Evolutionary conservation across 2,329 filamentous ascomycete species (phyloP).

Genomic region (Coniochaeta sp.): DNA sequence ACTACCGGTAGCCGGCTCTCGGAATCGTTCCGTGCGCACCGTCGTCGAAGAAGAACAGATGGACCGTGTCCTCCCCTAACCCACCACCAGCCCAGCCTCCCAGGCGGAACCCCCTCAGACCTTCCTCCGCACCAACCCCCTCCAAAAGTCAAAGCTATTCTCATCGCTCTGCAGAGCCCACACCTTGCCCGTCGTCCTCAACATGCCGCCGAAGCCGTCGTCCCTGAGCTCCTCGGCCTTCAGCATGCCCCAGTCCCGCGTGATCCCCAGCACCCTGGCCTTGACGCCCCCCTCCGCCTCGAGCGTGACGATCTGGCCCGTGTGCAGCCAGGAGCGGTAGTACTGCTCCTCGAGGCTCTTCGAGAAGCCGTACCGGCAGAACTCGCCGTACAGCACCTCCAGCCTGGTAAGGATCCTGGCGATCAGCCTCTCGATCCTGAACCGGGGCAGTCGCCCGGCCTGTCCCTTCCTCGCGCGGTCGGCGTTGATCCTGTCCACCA

Average conservation of each 20-base stretch:
- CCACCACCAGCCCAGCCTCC: neutral
- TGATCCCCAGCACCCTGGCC: slow-evolving; percentile 80
- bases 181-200: slow-evolving; percentile 62
- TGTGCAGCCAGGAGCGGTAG: slow-evolving; percentile 82
- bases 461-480: slow-evolving; percentile 10
- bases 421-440: slow-evolving; percentile 72
- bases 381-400: slow-evolving; percentile 69
- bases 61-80: neutral
- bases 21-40: neutral
- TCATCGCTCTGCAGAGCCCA: slow-evolving; percentile 91
- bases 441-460: slow-evolving; percentile 34
- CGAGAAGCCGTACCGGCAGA: slow-evolving; percentile 70
- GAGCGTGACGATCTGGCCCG: slow-evolving; percentile 62
- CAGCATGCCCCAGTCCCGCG: slow-evolving; percentile 82
- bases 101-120: too few relatives aligned
- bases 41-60: neutral
- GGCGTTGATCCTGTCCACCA: slow-evolving; percentile 46
- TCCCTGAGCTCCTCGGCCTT: slow-evolving; percentile 74
- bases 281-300: slow-evolving; percentile 71
- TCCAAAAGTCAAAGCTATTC: slow-evolving; percentile 98
- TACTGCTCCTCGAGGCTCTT: slow-evolving; percentile 66
- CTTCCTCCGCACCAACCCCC: slow-evolving; percentile 77
- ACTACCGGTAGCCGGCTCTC: neutral
- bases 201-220: slow-evolving; percentile 40
- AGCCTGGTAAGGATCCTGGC: slow-evolving; percentile 73